These are phyloP conservation scores for Torulaspora globosa DNA, from an alignment of 1,139 yeast species.

Conservation along the genomic window DNA sequence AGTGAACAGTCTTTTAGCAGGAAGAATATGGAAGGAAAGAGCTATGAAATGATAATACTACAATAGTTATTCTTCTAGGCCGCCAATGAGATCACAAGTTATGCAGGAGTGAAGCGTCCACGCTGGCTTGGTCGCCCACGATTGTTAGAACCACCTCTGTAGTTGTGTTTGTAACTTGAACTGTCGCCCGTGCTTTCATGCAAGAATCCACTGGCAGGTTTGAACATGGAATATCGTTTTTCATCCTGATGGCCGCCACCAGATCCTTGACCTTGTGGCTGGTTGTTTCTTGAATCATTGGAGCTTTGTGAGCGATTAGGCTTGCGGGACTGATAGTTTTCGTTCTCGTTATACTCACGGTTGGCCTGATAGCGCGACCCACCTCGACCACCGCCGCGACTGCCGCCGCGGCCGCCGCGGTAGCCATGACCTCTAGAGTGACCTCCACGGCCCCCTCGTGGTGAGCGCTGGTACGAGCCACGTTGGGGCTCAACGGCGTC, in stretches of 20 bases:
- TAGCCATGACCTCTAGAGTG: constrained; percentile 15
- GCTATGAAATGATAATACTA: constrained; percentile 7
- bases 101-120: constrained; percentile 13
- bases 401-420: constrained; percentile 17
- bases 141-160: constrained; percentile 12
- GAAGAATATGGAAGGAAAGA: constrained; percentile 2
- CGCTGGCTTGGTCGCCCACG: constrained; percentile 17
- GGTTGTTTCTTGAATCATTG: constrained; percentile 2
- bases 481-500: constrained; percentile 6
- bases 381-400: constrained; percentile 16
- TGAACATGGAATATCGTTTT: constrained; percentile 22
- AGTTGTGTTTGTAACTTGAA: constrained; percentile 11
- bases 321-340: constrained; percentile 9
- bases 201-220: constrained; percentile 28
- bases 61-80: neutral
- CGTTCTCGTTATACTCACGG: constrained; percentile 12
- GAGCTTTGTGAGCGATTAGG: constrained; percentile 4
- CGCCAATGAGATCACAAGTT: constrained; percentile 1
- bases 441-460: constrained; percentile 19
- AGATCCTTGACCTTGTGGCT: constrained; percentile 3
- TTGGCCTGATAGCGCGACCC: constrained; percentile 15
- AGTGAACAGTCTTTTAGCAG: neutral
- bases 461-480: constrained; percentile 8
- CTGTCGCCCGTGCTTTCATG: constrained; percentile 16
- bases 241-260: constrained; percentile 11